A percentile compares a stretch with the other conserved stretches of the same genome.
These are phyloP conservation scores for Raphanus raphanistrum DNA, from an alignment of 345 rosid species.

Conservation along the genomic window DNA sequence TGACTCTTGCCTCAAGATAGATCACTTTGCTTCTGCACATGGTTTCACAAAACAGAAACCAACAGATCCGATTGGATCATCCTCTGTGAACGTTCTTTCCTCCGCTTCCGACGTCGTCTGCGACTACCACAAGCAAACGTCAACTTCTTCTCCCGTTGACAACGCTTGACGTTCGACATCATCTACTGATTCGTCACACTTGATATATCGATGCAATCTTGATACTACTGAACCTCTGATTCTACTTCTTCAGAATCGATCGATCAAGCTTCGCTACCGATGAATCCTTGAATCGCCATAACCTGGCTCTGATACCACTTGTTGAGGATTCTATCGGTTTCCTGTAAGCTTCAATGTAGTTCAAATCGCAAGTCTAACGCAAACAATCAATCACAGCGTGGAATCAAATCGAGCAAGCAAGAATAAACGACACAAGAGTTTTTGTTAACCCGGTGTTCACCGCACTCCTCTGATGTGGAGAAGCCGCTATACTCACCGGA, in stretches of 20 bases:
- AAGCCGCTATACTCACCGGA: no score
- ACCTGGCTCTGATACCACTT: background rate
- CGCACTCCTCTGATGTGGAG: no score
- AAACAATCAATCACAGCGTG: background rate
- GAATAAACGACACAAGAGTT: no score
- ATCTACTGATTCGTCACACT: background rate
- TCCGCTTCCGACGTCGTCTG: background rate
- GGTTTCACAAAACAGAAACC: background rate
- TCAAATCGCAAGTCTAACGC: background rate
- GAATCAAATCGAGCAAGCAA: background rate
- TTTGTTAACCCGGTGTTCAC: no score
- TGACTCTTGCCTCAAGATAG: background rate
- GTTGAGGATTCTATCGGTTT: background rate
- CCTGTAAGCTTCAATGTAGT: background rate
- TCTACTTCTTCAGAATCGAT: background rate
- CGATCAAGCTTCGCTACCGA: background rate
- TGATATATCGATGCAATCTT: background rate
- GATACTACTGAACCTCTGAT: background rate
- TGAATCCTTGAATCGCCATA: background rate
- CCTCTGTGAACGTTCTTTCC: background rate
- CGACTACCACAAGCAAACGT: background rate
- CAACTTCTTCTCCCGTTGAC: background rate
- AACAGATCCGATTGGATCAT: background rate
- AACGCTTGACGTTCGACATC: background rate
- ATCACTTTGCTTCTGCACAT: background rate